Percentiles rank a stretch among this genome's conserved stretches.
phyloP scores from a whole-genome alignment of 1,284 basidiomycete genomes.

The Ganoderma multipileum region DNA sequence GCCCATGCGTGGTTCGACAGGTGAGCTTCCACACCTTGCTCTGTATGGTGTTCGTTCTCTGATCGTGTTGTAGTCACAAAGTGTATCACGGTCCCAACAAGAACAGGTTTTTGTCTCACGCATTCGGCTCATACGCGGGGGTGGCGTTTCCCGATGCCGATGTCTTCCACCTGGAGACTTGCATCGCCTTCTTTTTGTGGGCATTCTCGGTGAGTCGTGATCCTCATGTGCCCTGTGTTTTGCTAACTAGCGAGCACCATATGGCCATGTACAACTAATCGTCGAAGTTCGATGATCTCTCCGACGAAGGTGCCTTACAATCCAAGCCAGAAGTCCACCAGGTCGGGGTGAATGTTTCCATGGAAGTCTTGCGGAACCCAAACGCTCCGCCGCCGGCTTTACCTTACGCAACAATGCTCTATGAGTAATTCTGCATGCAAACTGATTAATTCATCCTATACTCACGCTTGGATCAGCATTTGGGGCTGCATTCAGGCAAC shows the following conservation, averaged over 20 bases:
- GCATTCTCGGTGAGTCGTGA: constrained; percentile 47
- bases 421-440: constrained; percentile 42
- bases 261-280: too few species aligned
- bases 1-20: constrained; percentile 30
- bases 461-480: constrained; percentile 37
- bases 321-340: constrained; percentile 48
- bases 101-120: constrained; percentile 31
- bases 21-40: constrained; percentile 14
- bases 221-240: constrained; percentile 17
- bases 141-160: constrained; percentile 53
- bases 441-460: neutral
- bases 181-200: constrained; percentile 54
- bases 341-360: constrained; percentile 45
- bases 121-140: constrained; percentile 50
- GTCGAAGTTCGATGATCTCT: constrained; percentile 49
- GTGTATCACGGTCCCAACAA: constrained; percentile 33
- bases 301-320: constrained; percentile 50
- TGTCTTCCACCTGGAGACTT: constrained; percentile 48
- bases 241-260: too few species aligned
- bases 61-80: constrained; percentile 5
- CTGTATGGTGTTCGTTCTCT: too few species aligned
- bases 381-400: constrained; percentile 43
- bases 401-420: constrained; percentile 50
- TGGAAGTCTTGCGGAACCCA: constrained; percentile 39
- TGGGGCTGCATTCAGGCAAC: constrained; percentile 47